Base-by-base conservation (phyloP, 257 asterid genomes). In the Fraxinus americana region DNA sequence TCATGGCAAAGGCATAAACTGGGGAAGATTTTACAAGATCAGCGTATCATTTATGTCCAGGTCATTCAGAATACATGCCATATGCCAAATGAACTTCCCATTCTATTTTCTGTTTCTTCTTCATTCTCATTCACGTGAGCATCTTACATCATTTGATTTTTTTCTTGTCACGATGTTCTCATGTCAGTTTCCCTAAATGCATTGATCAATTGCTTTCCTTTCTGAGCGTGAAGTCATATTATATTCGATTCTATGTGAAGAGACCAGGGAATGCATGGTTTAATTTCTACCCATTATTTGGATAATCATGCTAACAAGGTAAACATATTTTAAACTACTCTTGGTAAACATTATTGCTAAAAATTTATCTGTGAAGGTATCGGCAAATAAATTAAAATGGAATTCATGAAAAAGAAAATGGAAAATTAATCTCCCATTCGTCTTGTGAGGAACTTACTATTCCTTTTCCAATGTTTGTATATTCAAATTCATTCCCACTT, bases 1-100 rank as follows among this genome's bases (percentile, higher is more conserved):
- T 93, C 99, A 71, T 96, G 99, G 99, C 98, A 92, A 86, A 85
- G 99, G 79, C 99, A 98, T 78, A 96, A 96, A 85, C 97, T 96
- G 75, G 99, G 99, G 83, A 96, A 96, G 85, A 88, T 91, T 76
- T 85, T 96, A 82, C 99, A 96, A 89, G 99, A 96, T 84, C 93
- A 98, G 99, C 98, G 96, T 59, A 89, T 96, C 83, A 85, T 92
- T 79, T 89, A 88, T 75, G 90, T 92, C 74, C 99, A 96, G 98
- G 99, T 96, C 72, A 77, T 87, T 11, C 74, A 41, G 50, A 50
- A 67, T 68, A 50, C 36, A 34, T 77, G 41, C n/a, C 38, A 43
- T 10, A 45, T 25, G 27, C 34, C 19, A 38, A 68, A 73, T 67
- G 67, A 82, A 61, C 68, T 76, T 39, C 35, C 36, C 65, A 79